These are phyloP conservation scores for Abrus pulchellus DNA, from an alignment of 306 rosid genomes.

Conservation along the genomic window DNA sequence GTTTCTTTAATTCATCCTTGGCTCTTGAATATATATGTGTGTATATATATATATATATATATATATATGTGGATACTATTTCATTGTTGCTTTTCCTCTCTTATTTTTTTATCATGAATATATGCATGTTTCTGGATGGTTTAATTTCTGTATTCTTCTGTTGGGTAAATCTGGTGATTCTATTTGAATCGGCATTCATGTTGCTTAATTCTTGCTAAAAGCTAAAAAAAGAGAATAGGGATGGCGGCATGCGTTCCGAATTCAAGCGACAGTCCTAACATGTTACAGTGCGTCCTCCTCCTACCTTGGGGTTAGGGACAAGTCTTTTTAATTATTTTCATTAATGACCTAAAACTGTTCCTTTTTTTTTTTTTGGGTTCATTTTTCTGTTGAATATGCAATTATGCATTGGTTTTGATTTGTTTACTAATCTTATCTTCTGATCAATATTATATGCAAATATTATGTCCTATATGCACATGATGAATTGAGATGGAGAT, in stretches of 20 bases:
- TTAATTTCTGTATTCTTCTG: constrained; percentile 1
- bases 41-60: not conserved
- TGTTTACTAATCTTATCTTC: not conserved
- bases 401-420: constrained; percentile 6
- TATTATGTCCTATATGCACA: not conserved
- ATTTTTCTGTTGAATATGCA: not conserved
- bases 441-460: not conserved
- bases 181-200: constrained; percentile 12
- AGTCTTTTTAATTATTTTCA: not conserved
- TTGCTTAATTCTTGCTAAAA: constrained; percentile 1
- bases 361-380: not conserved
- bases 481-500: not conserved
- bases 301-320: not conserved
- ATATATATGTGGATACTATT: not conserved
- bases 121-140: constrained; percentile 1
- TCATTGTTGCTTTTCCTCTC: constrained; percentile 1
- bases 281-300: not conserved
- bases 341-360: not conserved
- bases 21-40: not conserved
- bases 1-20: constrained; percentile 28
- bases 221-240: not conserved
- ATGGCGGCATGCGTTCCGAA: constrained; percentile 21
- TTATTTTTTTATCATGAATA: not conserved
- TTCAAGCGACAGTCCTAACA: constrained; percentile 16
- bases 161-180: constrained; percentile 26